These are phyloP conservation scores for Mycena maculata DNA, from an alignment of 768 basidiomycete species.

Conservation along the genomic window DNA sequence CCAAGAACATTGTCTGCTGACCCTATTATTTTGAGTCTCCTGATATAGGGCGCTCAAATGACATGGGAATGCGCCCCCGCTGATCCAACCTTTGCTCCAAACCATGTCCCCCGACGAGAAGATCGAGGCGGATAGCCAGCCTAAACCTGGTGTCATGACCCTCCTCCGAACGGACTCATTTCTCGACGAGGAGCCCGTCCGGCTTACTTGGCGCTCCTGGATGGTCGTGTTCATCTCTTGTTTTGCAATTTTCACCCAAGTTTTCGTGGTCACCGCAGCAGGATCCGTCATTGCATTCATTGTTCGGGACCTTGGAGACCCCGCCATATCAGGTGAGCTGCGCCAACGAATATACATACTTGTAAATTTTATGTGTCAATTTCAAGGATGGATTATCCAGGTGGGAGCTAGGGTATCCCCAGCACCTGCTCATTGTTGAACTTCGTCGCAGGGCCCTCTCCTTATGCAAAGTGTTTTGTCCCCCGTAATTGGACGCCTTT, in stretches of 20 bases:
- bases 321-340: constrained; percentile 28
- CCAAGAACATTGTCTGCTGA: no score
- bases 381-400: constrained; percentile 34
- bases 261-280: constrained; percentile 31
- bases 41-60: no score
- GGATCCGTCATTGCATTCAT: constrained; percentile 36
- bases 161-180: constrained; percentile 30
- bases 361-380: background rate
- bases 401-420: background rate
- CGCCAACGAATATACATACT: background rate
- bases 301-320: constrained; percentile 34
- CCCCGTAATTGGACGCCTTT: constrained; percentile 33
- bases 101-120: constrained; percentile 24
- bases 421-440: background rate
- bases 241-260: constrained; percentile 32
- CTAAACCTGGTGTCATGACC: constrained; percentile 2
- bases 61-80: no score
- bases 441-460: constrained; percentile 26
- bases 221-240: constrained; percentile 32
- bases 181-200: constrained; percentile 24
- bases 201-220: constrained; percentile 36
- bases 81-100: no score
- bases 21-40: no score
- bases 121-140: background rate
- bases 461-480: constrained; percentile 35